A percentile compares a stretch with the other conserved stretches of the same genome.
phyloP scores from a whole-genome alignment of 352 stramenopile genomes.

The Phytopythium ostracodes region DNA sequence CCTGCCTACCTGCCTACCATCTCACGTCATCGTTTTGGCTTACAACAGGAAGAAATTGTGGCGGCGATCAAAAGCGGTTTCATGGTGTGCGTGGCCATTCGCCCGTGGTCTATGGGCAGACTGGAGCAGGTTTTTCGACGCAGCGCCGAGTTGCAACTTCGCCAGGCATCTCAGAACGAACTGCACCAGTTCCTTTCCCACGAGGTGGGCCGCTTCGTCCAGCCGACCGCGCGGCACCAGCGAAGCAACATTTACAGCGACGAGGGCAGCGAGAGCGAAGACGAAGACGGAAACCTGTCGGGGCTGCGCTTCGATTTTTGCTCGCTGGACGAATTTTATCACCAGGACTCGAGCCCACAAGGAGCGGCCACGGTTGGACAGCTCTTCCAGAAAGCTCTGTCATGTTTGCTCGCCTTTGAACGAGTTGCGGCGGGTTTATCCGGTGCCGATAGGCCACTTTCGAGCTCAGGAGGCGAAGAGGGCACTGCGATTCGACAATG shows the following conservation, averaged over 20 bases:
- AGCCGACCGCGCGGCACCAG: constrained; percentile 12
- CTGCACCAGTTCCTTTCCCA: constrained; percentile 32
- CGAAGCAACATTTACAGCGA: constrained; percentile 6
- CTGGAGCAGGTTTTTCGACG: constrained; percentile 33
- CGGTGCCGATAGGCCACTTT: neutral
- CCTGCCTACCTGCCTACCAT: neutral
- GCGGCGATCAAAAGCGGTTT: constrained; percentile 50
- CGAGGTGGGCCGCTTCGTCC: constrained; percentile 40
- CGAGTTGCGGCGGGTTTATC: constrained; percentile 8
- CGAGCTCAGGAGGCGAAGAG: neutral
- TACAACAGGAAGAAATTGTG: constrained; percentile 48
- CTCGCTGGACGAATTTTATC: constrained; percentile 45
- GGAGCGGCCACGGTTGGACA: constrained; percentile 36
- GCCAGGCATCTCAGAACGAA: constrained; percentile 37
- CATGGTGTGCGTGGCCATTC: constrained; percentile 25
- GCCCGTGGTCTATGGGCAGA: constrained; percentile 40
- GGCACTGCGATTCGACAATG: constrained; percentile 21
- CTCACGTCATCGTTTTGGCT: neutral
- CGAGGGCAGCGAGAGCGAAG: constrained; percentile 16
- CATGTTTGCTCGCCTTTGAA: constrained; percentile 43
- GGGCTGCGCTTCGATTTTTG: constrained; percentile 28
- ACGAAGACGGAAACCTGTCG: constrained; percentile 26
- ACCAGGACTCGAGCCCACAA: constrained; percentile 39
- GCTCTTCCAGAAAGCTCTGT: constrained; percentile 43
- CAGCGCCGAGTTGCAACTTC: constrained; percentile 14